Percentiles rank a stretch among this genome's conserved stretches.
phyloP scores from a whole-genome alignment of 169 alveolate species.

The Cryptosporidium ubiquitum region DNA sequence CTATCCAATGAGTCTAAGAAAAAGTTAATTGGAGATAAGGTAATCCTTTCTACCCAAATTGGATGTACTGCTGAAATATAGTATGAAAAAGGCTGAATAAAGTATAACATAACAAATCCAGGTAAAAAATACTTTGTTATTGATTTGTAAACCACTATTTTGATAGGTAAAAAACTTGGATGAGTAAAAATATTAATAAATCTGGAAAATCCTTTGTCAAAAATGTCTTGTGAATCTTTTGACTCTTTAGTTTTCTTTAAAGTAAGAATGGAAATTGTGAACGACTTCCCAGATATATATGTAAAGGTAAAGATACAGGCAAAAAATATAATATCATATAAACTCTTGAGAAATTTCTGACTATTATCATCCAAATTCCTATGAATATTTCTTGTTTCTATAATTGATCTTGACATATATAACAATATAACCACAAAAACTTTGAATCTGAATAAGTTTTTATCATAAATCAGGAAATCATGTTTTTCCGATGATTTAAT shows the following conservation, averaged over 20 bases:
- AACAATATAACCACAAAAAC: not conserved
- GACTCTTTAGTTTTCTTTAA: not conserved
- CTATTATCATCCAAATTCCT: not conserved
- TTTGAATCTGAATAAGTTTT: slow-evolving; percentile 12
- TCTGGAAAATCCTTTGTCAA: not conserved
- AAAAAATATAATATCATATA: not conserved
- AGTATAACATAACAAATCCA: slow-evolving; percentile 3
- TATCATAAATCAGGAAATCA: not conserved
- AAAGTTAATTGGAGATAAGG: slow-evolving; percentile 34
- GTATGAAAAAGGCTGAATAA: slow-evolving; percentile 43
- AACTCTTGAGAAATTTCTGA: not conserved
- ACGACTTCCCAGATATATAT: slow-evolving; percentile 36
- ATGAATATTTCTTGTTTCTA: not conserved
- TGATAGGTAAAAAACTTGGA: not conserved
- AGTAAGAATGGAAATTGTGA: not conserved
- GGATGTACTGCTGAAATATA: slow-evolving; percentile 16
- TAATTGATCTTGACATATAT: slow-evolving; percentile 4
- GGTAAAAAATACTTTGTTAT: slow-evolving; percentile 13
- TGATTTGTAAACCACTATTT: not conserved
- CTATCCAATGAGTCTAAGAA: slow-evolving; percentile 50
- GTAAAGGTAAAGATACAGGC: slow-evolving; percentile 12
- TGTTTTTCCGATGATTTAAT: not conserved
- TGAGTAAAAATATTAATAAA: not conserved
- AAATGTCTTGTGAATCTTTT: not conserved
- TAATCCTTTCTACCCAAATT: slow-evolving; percentile 26